Base-by-base conservation (phyloP, 305 asterid species). In the Caryopteris hybrid region DNA sequence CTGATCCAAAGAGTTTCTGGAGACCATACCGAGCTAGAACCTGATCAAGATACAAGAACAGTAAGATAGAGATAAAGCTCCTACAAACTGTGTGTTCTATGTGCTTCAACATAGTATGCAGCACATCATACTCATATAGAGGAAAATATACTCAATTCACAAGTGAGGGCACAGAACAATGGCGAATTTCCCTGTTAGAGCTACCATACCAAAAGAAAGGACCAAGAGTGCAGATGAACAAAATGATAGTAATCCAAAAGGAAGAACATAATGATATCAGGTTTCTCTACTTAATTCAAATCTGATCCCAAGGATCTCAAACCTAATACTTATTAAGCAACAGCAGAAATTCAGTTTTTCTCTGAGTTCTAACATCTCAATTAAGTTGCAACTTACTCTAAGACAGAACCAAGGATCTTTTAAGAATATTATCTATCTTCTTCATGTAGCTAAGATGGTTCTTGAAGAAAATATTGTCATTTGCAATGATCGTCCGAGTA, bases 1-100 rank as follows among this genome's bases (percentile, higher is more conserved):
- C 80, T 0, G 91, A 91, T 61, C 95, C 94, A 53, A 93, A 93
- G 17, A 93, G 85, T 66, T 82, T 86, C 70, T 87, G 86, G 63
- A 91, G 94, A 69, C 80, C 73, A 39, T 76, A 86, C 77, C 95
- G 74, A 58, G 83, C 61, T 25, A 91, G 67, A 62, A 91, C 86
- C 96, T 91, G 64, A 5, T 9, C 46, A 47, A 39, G 42, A 60
- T 25, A 39, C 38, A 25, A 38, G 8, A n/a, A 50, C n/a, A n/a
- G n/a, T n/a, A n/a, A n/a, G n/a, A 21, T 6, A 61, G 57, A 7
- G 13, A 34, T 42, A 14, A 53, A 23, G 1, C 9, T 18, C 55
- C 31, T 18, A 33, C n/a, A 3, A 50, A 29, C 47, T 50, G 11
- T 14, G 13, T 25, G 31, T 21, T 38, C n/a, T 20, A 22, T 20